phyloP scores from a whole-genome alignment of 2,329 filamentous ascomycete species.

The Daldinia sp. region DNA sequence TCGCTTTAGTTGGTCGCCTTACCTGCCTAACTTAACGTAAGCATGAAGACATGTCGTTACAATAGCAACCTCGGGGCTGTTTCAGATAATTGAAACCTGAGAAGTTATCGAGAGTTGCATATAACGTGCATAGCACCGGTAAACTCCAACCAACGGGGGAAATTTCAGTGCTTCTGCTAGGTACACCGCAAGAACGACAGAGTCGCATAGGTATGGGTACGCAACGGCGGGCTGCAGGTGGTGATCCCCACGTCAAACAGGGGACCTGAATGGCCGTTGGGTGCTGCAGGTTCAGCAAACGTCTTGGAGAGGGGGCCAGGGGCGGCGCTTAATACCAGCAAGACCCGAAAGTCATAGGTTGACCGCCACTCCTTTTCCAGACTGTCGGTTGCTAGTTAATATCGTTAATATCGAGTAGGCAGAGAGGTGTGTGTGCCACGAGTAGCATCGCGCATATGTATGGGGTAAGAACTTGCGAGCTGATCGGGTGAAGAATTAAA shows the following conservation, averaged over 20 bases:
- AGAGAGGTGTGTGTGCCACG: constrained; percentile 16
- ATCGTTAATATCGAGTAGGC: background rate
- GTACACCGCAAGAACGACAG: constrained; percentile 41
- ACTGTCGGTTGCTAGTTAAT: constrained; percentile 34
- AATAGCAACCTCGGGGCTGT: constrained; percentile 22
- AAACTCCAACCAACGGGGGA: constrained; percentile 21
- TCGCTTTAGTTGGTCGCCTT: constrained; percentile 15
- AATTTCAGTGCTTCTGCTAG: constrained; percentile 33
- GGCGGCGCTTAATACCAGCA: constrained; percentile 24
- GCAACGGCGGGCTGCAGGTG: constrained; percentile 30
- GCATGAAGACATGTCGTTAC: constrained; percentile 10
- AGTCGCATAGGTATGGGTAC: constrained; percentile 33
- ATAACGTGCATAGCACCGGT: background rate
- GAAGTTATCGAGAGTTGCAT: background rate
- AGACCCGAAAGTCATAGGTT: constrained; percentile 39
- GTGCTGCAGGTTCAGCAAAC: constrained; percentile 32
- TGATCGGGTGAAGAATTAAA: background rate
- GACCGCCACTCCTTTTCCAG: constrained; percentile 42
- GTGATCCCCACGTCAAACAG: constrained; percentile 22
- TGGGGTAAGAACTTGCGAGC: constrained; percentile 26
- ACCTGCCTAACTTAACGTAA: background rate
- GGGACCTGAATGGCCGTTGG: constrained; percentile 35
- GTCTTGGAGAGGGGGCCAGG: constrained; percentile 11
- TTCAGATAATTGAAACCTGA: constrained; percentile 19
- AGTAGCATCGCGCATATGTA: constrained; percentile 18